Evolutionary conservation across 2,329 filamentous ascomycete species (phyloP).

Genomic region (Fusarium nelsonii): DNA sequence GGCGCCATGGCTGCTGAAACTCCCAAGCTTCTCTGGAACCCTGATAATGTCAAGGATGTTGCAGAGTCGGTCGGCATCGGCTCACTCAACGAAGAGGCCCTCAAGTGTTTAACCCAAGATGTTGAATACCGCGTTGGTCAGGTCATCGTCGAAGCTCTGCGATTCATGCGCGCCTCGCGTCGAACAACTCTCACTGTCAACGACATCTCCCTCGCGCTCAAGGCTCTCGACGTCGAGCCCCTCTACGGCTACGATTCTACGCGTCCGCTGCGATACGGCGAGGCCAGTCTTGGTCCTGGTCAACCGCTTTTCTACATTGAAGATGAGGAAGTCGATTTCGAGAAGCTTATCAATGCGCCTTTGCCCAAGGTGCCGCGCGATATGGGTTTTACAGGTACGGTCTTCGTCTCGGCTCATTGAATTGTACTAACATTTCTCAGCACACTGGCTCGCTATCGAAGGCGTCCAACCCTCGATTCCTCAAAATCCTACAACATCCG

Average conservation of each 20-base stretch:
- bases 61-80: conserved; percentile 94
- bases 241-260: conserved; percentile 97
- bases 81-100: conserved; percentile 84
- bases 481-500: conserved; percentile 90
- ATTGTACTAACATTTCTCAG: conserved; percentile 58
- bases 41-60: conserved; percentile 94
- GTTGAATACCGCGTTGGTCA: conserved; percentile 96
- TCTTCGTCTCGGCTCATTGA: background rate
- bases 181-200: conserved; percentile 89
- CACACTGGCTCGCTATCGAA: conserved; percentile 97
- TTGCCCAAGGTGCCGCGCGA: conserved; percentile 95
- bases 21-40: conserved; percentile 85
- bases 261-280: conserved; percentile 88
- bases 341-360: conserved; percentile 97
- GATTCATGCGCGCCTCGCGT: conserved; percentile 93
- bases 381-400: conserved; percentile 86
- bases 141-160: conserved; percentile 92
- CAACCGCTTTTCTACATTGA: conserved; percentile 98
- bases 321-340: conserved; percentile 98
- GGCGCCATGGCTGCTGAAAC: conserved; percentile 54
- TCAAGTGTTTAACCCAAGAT: conserved; percentile 89
- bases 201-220: conserved; percentile 88
- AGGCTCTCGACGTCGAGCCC: conserved; percentile 90
- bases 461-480: conserved; percentile 96
- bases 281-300: conserved; percentile 91